phyloP scores from a whole-genome alignment of 2,329 filamentous ascomycete genomes.

The Aspergillus latus region DNA sequence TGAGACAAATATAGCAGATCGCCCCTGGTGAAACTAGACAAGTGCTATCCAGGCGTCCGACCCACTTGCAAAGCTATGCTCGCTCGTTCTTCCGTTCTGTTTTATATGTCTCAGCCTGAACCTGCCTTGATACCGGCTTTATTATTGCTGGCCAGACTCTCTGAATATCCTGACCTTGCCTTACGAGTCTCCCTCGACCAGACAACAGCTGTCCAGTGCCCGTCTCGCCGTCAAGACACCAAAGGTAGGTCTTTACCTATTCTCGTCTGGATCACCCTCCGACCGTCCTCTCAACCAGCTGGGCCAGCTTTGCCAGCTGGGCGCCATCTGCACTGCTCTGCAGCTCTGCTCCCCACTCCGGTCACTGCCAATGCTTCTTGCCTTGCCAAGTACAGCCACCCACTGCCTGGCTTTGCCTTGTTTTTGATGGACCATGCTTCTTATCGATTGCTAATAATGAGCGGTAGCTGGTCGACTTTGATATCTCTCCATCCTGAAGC shows the following conservation, averaged over 20 bases:
- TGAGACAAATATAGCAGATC: slow-evolving; percentile 22
- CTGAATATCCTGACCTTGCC: not conserved
- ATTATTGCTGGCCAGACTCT: not conserved
- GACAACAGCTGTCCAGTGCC: not conserved
- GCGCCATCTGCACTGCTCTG: slow-evolving; percentile 4
- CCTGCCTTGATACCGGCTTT: not conserved
- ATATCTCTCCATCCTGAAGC: slow-evolving; percentile 10
- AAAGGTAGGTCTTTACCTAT: not conserved
- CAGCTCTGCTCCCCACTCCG: slow-evolving; percentile 12
- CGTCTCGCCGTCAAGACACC: not conserved
- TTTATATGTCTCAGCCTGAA: slow-evolving; percentile 3
- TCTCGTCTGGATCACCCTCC: not conserved
- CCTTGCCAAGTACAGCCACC: slow-evolving; percentile 3
- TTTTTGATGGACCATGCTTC: slow-evolving; percentile 3
- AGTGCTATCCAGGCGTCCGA: slow-evolving; percentile 6
- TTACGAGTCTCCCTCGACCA: not conserved
- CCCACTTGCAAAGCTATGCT: slow-evolving; percentile 1
- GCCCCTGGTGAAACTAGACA: slow-evolving; percentile 21
- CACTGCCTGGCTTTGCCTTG: slow-evolving; percentile 4
- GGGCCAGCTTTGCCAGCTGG: slow-evolving; percentile 1
- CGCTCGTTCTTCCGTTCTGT: not conserved
- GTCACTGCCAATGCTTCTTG: slow-evolving; percentile 11
- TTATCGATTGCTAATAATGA: slow-evolving; percentile 10
- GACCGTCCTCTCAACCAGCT: not conserved
- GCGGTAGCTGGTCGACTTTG: slow-evolving; percentile 1